Base-by-base conservation (phyloP, 78 protist species). In the Creolimax fragrantissima region DNA sequence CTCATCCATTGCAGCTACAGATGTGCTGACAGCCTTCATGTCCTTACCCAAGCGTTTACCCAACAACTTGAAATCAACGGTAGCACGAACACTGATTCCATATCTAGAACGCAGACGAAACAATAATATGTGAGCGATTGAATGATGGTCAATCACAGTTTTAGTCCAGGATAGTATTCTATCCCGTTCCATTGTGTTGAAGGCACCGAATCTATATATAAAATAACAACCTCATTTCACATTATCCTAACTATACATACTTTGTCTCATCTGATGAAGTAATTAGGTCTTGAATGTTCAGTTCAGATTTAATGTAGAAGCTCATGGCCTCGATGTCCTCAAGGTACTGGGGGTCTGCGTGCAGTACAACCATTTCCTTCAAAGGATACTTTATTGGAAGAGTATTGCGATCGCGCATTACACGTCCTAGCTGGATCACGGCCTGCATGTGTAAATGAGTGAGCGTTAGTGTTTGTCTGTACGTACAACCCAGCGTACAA, bases 381-480 rank as follows among this genome's bases (percentile, higher is more conserved):
- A 94, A 93, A n/a, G 97, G 97, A 93, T 94, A 85, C 92, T 92
- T 94, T 89, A 97, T 4, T 24, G 98, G 95, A 42, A 92, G 83
- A 42, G 90, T 95, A 36, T 85, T 3, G 5, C 97, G 89, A 43
- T 98, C 99, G 41, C 99, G 95, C 5, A 95, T 4, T 3, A 58
- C 81, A 5, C 99, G 95, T 41, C 96, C 98, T 35, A 93, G 41
- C 42, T 81, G 93, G 42, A 97, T 94, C 43, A 97, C 98, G 45
- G 85, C 45, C 95, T 96, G 98, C 98, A 98, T 96, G n/a, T n/a
- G n/a, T n/a, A n/a, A n/a, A n/a, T n/a, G n/a, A n/a, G n/a, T n/a
- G n/a, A n/a, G n/a, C n/a, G n/a, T n/a, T n/a, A n/a, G n/a, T n/a
- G n/a, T n/a, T n/a, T n/a, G n/a, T n/a, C n/a, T n/a, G n/a, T n/a